Conservation (phyloP, 345 rosid species). For the Populus tremula region DNA sequence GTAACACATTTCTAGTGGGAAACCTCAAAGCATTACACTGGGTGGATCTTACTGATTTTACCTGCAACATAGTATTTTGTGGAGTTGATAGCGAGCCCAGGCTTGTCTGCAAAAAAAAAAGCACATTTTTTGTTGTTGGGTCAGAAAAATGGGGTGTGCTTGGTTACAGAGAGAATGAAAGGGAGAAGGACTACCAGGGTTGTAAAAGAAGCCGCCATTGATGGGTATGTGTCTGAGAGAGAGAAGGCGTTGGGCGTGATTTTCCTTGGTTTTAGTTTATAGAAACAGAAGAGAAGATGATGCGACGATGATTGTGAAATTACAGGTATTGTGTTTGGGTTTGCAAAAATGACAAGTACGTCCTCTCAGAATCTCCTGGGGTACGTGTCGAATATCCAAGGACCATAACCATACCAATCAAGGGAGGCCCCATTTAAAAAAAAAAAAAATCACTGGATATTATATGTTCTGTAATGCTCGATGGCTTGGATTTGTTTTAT, state of each 20-base stretch:
- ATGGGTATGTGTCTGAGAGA: constrained; percentile 5
- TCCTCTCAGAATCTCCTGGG: background rate
- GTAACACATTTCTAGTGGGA: constrained; percentile 7
- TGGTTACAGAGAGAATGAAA: background rate
- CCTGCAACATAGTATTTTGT: constrained; percentile 25
- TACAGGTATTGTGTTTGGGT: background rate
- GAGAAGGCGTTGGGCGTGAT: background rate
- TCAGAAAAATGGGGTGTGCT: background rate
- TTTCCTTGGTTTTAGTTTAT: background rate
- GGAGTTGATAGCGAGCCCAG: constrained; percentile 46
- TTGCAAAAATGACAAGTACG: background rate
- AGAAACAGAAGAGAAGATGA: too few relatives aligned
- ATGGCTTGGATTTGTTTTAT: too few relatives aligned
- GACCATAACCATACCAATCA: too few relatives aligned
- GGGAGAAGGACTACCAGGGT: constrained; percentile 41
- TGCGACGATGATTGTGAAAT: background rate
- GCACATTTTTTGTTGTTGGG: background rate
- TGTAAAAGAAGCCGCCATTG: constrained; percentile 58
- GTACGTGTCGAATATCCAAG: background rate
- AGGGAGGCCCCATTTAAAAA: too few relatives aligned
- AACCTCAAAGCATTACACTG: constrained; percentile 28
- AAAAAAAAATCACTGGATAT: too few relatives aligned
- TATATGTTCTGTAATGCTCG: too few relatives aligned
- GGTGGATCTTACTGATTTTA: constrained; percentile 25
- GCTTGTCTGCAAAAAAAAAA: constrained; percentile 44